Conservation (phyloP, 257 asterid genomes). For the Solanum boliviense region DNA sequence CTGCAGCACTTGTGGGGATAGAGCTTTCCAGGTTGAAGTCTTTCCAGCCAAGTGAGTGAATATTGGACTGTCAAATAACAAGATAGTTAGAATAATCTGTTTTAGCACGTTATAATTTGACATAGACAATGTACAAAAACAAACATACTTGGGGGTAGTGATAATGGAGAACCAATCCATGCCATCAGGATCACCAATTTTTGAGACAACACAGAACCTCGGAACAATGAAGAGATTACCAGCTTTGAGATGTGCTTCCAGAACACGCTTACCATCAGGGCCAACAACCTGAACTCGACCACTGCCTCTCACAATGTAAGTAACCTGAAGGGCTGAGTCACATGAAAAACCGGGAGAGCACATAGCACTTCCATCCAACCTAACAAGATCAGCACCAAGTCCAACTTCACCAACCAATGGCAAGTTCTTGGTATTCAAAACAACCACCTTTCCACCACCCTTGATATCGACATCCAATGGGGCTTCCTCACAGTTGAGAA, state of each 20-base stretch:
- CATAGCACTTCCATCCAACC: conserved; percentile 71
- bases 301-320: conserved; percentile 75
- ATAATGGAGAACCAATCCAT: conserved; percentile 92
- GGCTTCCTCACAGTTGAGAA: conserved; percentile 57
- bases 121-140: background rate
- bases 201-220: conserved; percentile 68
- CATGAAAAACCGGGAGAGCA: conserved; percentile 93
- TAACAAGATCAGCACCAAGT: conserved; percentile 76
- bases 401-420: conserved; percentile 83
- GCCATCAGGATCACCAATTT: conserved; percentile 73
- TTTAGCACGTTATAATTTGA: background rate
- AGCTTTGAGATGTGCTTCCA: conserved; percentile 50
- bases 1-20: conserved; percentile 53
- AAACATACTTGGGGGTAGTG: conserved; percentile 26
- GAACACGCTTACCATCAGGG: conserved; percentile 58
- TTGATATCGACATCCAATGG: conserved; percentile 62
- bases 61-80: conserved; percentile 31
- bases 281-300: conserved; percentile 82
- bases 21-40: conserved; percentile 53
- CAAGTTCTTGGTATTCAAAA: conserved; percentile 74
- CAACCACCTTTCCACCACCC: conserved; percentile 68
- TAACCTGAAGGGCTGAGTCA: conserved; percentile 83
- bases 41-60: conserved; percentile 61
- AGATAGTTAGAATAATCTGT: background rate
- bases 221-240: conserved; percentile 72